A percentile compares a stretch with the other conserved stretches of the same genome.
Evolutionary conservation across 1,284 basidiomycete genomes (phyloP).

Genomic region (Violaceomyces palustris): DNA sequence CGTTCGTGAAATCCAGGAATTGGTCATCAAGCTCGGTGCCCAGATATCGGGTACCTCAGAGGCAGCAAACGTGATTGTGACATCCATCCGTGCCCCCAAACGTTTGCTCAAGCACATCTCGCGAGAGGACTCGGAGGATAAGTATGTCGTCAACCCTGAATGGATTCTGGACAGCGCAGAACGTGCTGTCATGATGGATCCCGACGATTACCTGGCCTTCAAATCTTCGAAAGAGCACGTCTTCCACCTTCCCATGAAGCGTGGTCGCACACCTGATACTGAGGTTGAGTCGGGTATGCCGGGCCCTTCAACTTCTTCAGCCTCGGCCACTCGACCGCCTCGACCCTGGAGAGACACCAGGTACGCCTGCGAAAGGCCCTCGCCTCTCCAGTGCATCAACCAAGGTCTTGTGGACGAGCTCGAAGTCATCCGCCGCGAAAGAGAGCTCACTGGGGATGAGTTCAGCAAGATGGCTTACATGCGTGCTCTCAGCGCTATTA

Average conservation of each 20-base stretch:
- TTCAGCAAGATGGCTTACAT: constrained; percentile 44
- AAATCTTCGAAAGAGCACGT: not conserved
- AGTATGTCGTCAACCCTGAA: constrained; percentile 15
- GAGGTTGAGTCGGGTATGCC: not conserved
- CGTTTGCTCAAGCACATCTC: constrained; percentile 14
- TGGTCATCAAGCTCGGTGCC: constrained; percentile 15
- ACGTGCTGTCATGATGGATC: constrained; percentile 15
- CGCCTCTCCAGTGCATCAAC: constrained; percentile 36
- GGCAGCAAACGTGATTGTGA: constrained; percentile 20
- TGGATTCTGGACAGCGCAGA: constrained; percentile 12
- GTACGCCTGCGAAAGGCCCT: constrained; percentile 36
- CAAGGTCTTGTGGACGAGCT: constrained; percentile 41
- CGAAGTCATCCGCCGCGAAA: constrained; percentile 38
- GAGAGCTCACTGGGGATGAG: constrained; percentile 32
- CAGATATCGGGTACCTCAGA: constrained; percentile 7
- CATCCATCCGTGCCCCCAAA: constrained; percentile 19
- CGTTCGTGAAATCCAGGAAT: constrained; percentile 3
- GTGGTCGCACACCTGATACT: too few species aligned
- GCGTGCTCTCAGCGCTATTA: constrained; percentile 41
- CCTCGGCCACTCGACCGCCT: constrained; percentile 6
- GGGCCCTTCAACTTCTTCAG: constrained; percentile 2
- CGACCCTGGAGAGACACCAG: constrained; percentile 22
- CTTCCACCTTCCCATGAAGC: constrained; percentile 1
- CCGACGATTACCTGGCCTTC: constrained; percentile 11
- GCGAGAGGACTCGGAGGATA: constrained; percentile 6